These are phyloP conservation scores for Cercospora citrullina DNA, from an alignment of 2,329 filamentous ascomycete genomes.

Conservation along the genomic window DNA sequence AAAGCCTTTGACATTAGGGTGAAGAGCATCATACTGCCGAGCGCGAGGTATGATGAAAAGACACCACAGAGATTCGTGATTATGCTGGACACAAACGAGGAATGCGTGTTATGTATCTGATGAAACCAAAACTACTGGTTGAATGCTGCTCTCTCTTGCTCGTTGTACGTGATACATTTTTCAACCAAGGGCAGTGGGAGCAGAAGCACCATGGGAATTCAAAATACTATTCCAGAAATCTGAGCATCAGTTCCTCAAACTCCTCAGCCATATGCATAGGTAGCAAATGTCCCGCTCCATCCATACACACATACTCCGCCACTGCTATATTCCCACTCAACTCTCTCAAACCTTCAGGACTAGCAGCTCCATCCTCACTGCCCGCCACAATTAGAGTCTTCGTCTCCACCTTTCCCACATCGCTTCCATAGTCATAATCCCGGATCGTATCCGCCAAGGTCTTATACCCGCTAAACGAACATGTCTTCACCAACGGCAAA, in stretches of 20 bases:
- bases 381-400: slow-evolving; percentile 31
- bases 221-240: slow-evolving; percentile 20
- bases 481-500: slow-evolving; percentile 28
- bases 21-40: too few species aligned
- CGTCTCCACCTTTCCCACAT: slow-evolving; percentile 20
- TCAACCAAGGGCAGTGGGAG: too few species aligned
- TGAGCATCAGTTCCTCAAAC: slow-evolving; percentile 31
- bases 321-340: slow-evolving; percentile 25
- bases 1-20: too few species aligned
- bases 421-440: slow-evolving; percentile 31
- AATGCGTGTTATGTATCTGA: too few species aligned
- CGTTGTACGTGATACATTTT: neutral
- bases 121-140: too few species aligned
- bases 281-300: slow-evolving; percentile 34
- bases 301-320: slow-evolving; percentile 28
- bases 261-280: slow-evolving; percentile 33
- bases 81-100: too few species aligned
- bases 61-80: too few species aligned
- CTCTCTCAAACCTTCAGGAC: slow-evolving; percentile 25
- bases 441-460: slow-evolving; percentile 33
- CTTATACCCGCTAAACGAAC: slow-evolving; percentile 31
- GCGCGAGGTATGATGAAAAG: too few species aligned
- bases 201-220: too few species aligned
- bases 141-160: too few species aligned
- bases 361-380: slow-evolving; percentile 29